Percentiles rank a stretch among this genome's conserved stretches.
phyloP scores from a whole-genome alignment of 805 yeast genomes.

The Teunomyces cretensis region DNA sequence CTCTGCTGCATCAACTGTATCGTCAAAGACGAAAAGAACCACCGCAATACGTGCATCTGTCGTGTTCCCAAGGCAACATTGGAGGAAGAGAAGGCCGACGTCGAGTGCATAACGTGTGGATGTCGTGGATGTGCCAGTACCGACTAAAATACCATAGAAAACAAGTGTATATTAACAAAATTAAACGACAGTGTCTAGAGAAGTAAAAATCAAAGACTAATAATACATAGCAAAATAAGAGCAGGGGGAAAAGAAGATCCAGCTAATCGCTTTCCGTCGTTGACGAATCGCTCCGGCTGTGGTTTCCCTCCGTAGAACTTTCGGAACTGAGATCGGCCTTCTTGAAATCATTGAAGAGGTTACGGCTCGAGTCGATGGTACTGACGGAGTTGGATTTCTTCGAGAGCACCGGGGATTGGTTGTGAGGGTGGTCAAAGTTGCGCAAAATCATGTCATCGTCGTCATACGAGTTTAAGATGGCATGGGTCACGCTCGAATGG shows the following conservation, averaged over 20 bases:
- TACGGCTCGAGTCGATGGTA: constrained; percentile 13
- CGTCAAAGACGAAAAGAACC: constrained; percentile 57
- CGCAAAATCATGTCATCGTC: constrained; percentile 47
- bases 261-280: not conserved
- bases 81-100: constrained; percentile 20
- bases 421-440: constrained; percentile 31
- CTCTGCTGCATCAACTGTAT: constrained; percentile 84
- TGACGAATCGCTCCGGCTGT: not conserved
- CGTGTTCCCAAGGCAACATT: constrained; percentile 71
- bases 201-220: constrained; percentile 8
- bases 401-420: constrained; percentile 11
- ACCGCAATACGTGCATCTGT: constrained; percentile 72
- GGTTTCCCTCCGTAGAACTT: not conserved
- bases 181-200: not conserved
- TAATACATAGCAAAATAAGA: constrained; percentile 5
- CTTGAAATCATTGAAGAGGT: constrained; percentile 16
- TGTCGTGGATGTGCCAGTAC: constrained; percentile 81
- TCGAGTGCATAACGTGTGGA: constrained; percentile 78
- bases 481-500: constrained; percentile 9
- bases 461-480: constrained; percentile 37
- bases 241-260: not conserved
- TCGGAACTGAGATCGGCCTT: not conserved
- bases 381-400: constrained; percentile 1
- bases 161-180: not conserved
- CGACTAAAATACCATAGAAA: constrained; percentile 43